phyloP scores from a whole-genome alignment of 495 filamentous ascomycete genomes.

The Neurospora cerealis region DNA sequence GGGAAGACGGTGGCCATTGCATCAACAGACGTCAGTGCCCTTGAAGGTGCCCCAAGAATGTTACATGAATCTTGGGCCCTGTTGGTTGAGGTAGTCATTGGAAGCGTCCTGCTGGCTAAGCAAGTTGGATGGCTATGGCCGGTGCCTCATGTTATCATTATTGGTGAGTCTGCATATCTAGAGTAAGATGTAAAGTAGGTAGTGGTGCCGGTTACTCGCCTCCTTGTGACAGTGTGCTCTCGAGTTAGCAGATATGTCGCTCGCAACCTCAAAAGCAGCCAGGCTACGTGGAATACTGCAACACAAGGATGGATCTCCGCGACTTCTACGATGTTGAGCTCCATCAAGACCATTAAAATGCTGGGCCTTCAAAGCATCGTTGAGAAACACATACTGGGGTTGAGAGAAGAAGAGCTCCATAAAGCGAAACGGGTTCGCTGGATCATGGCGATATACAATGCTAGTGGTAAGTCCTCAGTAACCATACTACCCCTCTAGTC shows the following conservation, averaged over 20 bases:
- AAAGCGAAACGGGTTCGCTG: slow-evolving; percentile 46
- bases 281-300: slow-evolving; percentile 41
- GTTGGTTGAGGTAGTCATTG: slow-evolving; percentile 46
- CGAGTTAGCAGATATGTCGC: slow-evolving; percentile 35
- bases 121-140: slow-evolving; percentile 47
- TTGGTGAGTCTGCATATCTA: slow-evolving; percentile 27
- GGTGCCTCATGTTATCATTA: slow-evolving; percentile 46
- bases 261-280: slow-evolving; percentile 33
- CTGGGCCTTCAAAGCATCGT: slow-evolving; percentile 42
- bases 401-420: slow-evolving; percentile 47
- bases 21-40: slow-evolving; percentile 34
- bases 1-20: slow-evolving; percentile 51
- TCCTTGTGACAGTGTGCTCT: slow-evolving; percentile 24
- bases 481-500: neutral
- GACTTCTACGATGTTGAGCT: slow-evolving; percentile 41
- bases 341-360: slow-evolving; percentile 55
- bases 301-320: slow-evolving; percentile 43
- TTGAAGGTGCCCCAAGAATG: slow-evolving; percentile 22
- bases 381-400: slow-evolving; percentile 31
- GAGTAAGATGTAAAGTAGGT: neutral
- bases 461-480: slow-evolving; percentile 22
- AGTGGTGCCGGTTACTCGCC: neutral
- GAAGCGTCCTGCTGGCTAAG: slow-evolving; percentile 45
- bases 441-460: slow-evolving; percentile 33
- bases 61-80: slow-evolving; percentile 41